Evolutionary conservation across 164 flowering plant genomes (phyloP).

Genomic region (Kalanchoe fedtschenkoi): DNA sequence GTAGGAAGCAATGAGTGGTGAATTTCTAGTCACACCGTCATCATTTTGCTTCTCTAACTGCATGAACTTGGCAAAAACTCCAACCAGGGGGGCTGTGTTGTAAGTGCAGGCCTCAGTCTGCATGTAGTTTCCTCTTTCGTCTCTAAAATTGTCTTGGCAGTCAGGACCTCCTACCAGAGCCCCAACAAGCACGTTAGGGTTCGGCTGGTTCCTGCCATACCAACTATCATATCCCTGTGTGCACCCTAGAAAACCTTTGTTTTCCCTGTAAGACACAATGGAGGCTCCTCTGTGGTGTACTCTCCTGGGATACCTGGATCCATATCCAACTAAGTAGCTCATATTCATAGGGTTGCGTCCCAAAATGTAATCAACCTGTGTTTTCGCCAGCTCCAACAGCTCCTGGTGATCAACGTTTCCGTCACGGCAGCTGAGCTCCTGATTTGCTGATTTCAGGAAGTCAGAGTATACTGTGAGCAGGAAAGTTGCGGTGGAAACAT

Average conservation of each 20-base stretch:
- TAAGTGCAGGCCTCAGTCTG: conserved; percentile 99
- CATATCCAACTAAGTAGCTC: conserved; percentile 88
- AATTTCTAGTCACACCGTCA: neutral
- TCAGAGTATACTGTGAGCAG: conserved; percentile 65
- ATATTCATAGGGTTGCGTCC: conserved; percentile 73
- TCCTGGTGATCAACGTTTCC: conserved; percentile 34
- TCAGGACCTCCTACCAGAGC: conserved; percentile 96
- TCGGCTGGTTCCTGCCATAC: conserved; percentile 49
- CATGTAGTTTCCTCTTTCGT: conserved; percentile 60
- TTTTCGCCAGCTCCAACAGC: conserved; percentile 45
- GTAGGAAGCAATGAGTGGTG: conserved; percentile 20
- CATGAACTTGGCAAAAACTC: conserved; percentile 61
- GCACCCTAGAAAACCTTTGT: conserved; percentile 86
- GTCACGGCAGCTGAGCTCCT: conserved; percentile 33
- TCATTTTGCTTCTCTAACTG: conserved; percentile 18
- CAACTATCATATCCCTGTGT: conserved; percentile 93
- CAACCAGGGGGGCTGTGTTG: conserved; percentile 90
- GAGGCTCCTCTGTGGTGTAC: conserved; percentile 96
- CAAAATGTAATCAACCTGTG: conserved; percentile 78
- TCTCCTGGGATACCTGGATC: conserved; percentile 53
- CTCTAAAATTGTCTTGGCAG: conserved; percentile 47
- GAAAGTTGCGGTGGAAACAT: conserved; percentile 72
- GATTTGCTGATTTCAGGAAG: conserved; percentile 25
- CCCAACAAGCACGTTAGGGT: conserved; percentile 75
- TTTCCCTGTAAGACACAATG: conserved; percentile 50